These are phyloP conservation scores for Medakamo hakoo DNA, from an alignment of 139 green algal species.

Conservation along the genomic window DNA sequence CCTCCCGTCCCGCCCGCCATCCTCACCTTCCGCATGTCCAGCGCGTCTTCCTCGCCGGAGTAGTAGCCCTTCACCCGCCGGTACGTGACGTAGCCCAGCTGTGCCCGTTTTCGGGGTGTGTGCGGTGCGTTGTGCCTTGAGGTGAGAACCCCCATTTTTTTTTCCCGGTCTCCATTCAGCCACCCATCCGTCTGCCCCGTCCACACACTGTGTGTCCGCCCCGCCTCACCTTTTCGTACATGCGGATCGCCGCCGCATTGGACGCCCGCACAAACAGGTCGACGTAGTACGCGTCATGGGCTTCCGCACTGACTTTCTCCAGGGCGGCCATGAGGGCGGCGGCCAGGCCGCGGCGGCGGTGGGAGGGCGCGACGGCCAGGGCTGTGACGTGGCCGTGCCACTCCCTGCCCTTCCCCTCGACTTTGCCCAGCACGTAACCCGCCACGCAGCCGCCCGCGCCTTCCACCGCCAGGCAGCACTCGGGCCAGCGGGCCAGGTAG, in stretches of 20 bases:
- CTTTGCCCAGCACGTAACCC: conserved; percentile 93
- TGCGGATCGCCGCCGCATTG: conserved; percentile 78
- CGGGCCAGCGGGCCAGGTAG: conserved; percentile 85
- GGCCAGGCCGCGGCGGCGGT: conserved; percentile 61
- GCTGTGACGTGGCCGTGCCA: conserved; percentile 98
- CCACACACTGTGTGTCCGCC: conserved; percentile 5
- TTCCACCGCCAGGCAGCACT: conserved; percentile 73
- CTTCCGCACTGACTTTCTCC: conserved; percentile 25
- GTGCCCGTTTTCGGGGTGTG: not conserved
- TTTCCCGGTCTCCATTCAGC: not conserved
- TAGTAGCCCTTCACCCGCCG: conserved; percentile 81
- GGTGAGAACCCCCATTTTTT: not conserved
- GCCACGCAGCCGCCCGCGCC: conserved; percentile 43
- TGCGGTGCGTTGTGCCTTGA: not conserved
- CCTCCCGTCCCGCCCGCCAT: not conserved
- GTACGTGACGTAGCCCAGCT: conserved; percentile 88
- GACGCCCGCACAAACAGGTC: conserved; percentile 93
- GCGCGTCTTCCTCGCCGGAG: conserved; percentile 76
- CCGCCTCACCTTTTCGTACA: conserved; percentile 67
- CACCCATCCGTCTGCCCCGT: not conserved
- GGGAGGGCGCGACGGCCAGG: conserved; percentile 82
- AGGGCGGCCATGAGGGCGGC: conserved; percentile 80
- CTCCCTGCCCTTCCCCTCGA: conserved; percentile 59
- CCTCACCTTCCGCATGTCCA: not conserved
- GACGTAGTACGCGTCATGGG: conserved; percentile 86